Base-by-base conservation (phyloP, 1,139 yeast species). In the Kurtzmaniella quercitrusa region DNA sequence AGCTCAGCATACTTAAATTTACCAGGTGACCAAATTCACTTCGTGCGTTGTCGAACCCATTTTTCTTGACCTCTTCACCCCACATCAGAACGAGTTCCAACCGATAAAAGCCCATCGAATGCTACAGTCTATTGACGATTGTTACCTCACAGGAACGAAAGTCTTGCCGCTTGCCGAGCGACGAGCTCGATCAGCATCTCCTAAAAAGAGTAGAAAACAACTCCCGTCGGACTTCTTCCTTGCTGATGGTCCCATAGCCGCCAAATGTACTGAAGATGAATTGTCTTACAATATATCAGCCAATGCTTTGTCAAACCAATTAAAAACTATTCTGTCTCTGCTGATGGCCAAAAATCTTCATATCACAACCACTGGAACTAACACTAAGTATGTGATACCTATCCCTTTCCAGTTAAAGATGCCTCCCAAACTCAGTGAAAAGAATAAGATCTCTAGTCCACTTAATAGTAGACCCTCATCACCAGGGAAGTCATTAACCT, bases 361-460 rank as follows among this genome's bases (percentile, higher is more conserved):
- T 51, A 63, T 73, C 34, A 54, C 59, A 44, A 56, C 62, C 23
- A 46, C 55, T 19, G 51, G 59, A 5, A 58, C 53, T 8, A 23
- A 49, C 15, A 47, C 57, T 39, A 59, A 60, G 43, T 67, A 71
- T 47, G 67, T 65, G 5, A 71, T 72, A 31, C 77, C 78, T 5
- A 67, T 73, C 38, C 78, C 78, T 6, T 70, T 72, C 51, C 65
- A 73, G 3, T 55, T 73, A 38, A 62, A 62, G 37, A 54, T 73
- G 38, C 78, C 78, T 2, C 78, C 78, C 3, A 69, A 65, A 48
- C 58, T 72, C 43, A 66, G 71, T 46, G 62, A 63, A 2, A 57
- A 55, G 34, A 63, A 63, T 54, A 37, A 25, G 21, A 14, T 16
- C 16, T 25, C 43, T 7, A 37, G 23, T 14, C 17, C 25, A 41